Base-by-base conservation (phyloP, 2,329 filamentous ascomycete species). In the Beauveria caledonica region DNA sequence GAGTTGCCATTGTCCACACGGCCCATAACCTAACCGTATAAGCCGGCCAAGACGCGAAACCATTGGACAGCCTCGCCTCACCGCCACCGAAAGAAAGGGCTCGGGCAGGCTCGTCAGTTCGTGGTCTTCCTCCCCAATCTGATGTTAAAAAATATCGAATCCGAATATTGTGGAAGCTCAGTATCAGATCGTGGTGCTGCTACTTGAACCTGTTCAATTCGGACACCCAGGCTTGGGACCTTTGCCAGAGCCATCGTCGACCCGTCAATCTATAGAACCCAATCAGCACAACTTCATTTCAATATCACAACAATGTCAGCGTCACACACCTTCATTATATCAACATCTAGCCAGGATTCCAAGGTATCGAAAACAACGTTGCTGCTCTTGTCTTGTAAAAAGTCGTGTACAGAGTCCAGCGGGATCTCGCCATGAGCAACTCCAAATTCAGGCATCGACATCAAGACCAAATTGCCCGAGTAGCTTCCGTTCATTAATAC, bases 361-460 rank as follows among this genome's bases (percentile, higher is more conserved):
- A 60, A 21, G 17, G 27, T 49, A 10, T 60, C 23, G 21, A 42
- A 5, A 23, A 54, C 17, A 19, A n/a, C 58, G 11, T 29, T 10
- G 27, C 29, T 44, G 29, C 11, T 42, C 25, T 54, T 54, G 42
- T 42, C 58, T 17, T 25, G 40, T 23, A 60, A 10, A 7, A 5
- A 3, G 21, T 9, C 13, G 10, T 40, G 11, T 11, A 60, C 88
- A 66, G 86, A 85, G 62, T 76, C 74, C 54, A 79, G 73, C 52
- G 78, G 73, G 42, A 74, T 68, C 25, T 66, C 67, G 27, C 71
- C 73, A 61, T 73, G 63, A 6, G 71, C 51, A 29, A 63, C 68
- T 52, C 73, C 74, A 13, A 59, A 62, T 2, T 65, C 62, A 23
- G 73, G 74, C 63, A 72, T 71, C 60, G 65, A 66, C 71, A 76